Evolutionary conservation across 2,329 filamentous ascomycete genomes (phyloP), one percentile per base, ranked within the genome.

Genomic region (Nigrospora oryzae): DNA sequence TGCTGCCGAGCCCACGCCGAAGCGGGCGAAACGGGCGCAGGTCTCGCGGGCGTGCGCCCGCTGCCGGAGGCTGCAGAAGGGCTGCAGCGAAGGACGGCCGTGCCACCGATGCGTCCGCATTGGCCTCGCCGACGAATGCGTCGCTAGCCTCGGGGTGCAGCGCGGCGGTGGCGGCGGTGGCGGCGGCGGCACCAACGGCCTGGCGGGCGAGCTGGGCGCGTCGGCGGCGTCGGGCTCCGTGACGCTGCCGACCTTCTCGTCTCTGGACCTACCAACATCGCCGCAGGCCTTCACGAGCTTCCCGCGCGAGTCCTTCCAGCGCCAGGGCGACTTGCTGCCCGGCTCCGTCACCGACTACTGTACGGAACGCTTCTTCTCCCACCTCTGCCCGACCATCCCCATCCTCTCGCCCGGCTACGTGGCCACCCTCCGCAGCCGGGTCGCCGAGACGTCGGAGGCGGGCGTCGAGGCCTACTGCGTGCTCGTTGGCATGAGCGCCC

Each of bases 81-180:
- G 67, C 1, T 71, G 69, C 51, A 70, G 63, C 53, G 67, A 71
- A 51, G 63, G 59, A 40, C 57, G 69, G 37, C 69, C 69, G 11
- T 72, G 69, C 53, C 60, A 59, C 43, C 56, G 69, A 42, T 72
- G 69, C 53, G 50, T 63, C 46, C 61, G 63, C 34, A 64, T 66
- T 13, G 69, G 68, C n/a, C 53, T 70, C 12, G 63, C 52, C 5
- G 59, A 66, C 14, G 61, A 68, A 36, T 72, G 68, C 41, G 48
- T 57, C 35, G 50, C 51, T 36, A 40, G 51, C 36, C 46, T 49
- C 15, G 37, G 43, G 23, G 23, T 28, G 23, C 23, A 5, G 8
- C 23, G 5, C 23, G 23, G 23, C 7, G 23, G 23, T 10, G 23
- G 23, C 7, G 23, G 23, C 7, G 23, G 23, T 28, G 23, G 23